Percentiles rank a stretch among this genome's conserved stretches.
These are phyloP conservation scores for Ephemerocybe angulata DNA, from an alignment of 768 basidiomycete genomes.

Conservation along the genomic window DNA sequence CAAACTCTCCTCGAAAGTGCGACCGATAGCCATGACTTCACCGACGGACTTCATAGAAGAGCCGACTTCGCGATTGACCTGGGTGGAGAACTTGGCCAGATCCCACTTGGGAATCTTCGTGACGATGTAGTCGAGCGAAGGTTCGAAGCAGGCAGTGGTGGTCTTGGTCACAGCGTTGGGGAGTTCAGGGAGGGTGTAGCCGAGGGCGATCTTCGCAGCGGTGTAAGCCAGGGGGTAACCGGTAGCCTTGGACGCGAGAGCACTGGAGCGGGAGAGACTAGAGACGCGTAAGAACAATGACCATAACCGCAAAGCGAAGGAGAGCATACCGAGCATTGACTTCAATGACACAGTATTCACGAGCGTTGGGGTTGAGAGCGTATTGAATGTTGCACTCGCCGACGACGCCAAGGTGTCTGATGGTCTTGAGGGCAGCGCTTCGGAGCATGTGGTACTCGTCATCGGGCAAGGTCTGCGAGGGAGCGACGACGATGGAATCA, in stretches of 20 bases:
- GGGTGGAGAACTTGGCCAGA: conserved; percentile 91
- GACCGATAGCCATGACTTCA: conserved; percentile 99
- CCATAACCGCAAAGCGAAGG: background rate
- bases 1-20: conserved; percentile 97
- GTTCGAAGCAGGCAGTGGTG: conserved; percentile 98
- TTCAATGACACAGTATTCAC: conserved; percentile 98
- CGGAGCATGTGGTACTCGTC: conserved; percentile 99
- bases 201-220: conserved; percentile 97
- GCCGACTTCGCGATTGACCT: conserved; percentile 92
- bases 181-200: conserved; percentile 94
- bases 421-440: conserved; percentile 94
- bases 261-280: conserved; percentile 41
- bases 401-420: conserved; percentile 86
- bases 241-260: conserved; percentile 97
- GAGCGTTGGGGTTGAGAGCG: conserved; percentile 87
- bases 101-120: conserved; percentile 99
- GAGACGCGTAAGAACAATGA: background rate
- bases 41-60: conserved; percentile 99
- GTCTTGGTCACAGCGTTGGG: conserved; percentile 99
- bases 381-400: conserved; percentile 99
- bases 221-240: conserved; percentile 99
- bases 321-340: conserved; percentile 83
- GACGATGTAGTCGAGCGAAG: conserved; percentile 97
- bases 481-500: conserved; percentile 98
- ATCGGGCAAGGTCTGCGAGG: conserved; percentile 95